A percentile compares a stretch with the other conserved stretches of the same genome.
Evolutionary conservation across 371 early-diverging fungal species (phyloP).

Genomic region (Saksenaea vasiformis): DNA sequence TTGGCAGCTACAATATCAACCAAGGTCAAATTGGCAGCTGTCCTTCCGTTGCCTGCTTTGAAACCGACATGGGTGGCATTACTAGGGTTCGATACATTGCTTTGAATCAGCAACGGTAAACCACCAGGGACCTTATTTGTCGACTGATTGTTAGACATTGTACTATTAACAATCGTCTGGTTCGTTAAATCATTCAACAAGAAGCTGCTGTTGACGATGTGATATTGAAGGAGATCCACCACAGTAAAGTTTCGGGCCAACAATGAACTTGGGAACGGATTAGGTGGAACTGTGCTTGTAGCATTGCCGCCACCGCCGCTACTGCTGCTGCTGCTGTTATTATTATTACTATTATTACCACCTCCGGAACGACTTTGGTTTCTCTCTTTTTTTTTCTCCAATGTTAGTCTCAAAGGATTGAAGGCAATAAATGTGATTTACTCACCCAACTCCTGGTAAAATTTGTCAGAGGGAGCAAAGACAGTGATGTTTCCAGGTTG

Average conservation of each 20-base stretch:
- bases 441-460: conserved; percentile 4
- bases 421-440: not conserved
- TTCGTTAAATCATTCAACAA: conserved; percentile 19
- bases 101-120: conserved; percentile 30
- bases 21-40: conserved; percentile 20
- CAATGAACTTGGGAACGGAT: not conserved
- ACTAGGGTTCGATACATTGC: conserved; percentile 18
- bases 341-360: not conserved
- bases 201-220: conserved; percentile 28
- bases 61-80: conserved; percentile 3
- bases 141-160: conserved; percentile 31
- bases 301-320: conserved; percentile 6
- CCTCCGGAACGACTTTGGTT: not conserved
- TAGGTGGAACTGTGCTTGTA: conserved; percentile 7
- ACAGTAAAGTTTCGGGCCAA: conserved; percentile 14
- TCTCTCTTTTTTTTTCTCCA: too few relatives aligned
- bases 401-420: too few relatives aligned
- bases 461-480: conserved; percentile 33
- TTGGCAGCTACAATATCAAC: conserved; percentile 39
- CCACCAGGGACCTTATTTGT: conserved; percentile 18
- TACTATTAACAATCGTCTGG: conserved; percentile 17
- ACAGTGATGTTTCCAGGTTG: conserved; percentile 33
- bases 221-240: conserved; percentile 35
- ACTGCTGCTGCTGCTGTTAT: too few relatives aligned
- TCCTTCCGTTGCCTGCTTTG: conserved; percentile 32